These are phyloP conservation scores for Terfezia boudieri DNA, from an alignment of 495 filamentous ascomycete genomes.

Conservation along the genomic window DNA sequence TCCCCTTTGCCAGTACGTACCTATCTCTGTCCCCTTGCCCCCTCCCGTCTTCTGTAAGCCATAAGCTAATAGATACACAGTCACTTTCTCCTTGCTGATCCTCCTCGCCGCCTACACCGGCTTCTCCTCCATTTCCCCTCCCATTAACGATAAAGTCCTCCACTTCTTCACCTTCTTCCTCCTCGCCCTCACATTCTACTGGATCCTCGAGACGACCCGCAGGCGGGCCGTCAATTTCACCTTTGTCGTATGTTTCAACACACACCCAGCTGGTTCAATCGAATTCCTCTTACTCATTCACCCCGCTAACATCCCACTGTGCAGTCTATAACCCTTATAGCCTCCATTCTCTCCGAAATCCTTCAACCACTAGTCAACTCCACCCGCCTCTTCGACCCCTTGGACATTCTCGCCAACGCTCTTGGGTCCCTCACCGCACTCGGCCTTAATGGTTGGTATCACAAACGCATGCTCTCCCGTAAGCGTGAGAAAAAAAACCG, in stretches of 20 bases:
- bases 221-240: slow-evolving; percentile 67
- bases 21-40: background rate
- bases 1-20: slow-evolving; percentile 46
- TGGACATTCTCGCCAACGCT: slow-evolving; percentile 72
- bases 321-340: background rate
- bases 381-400: slow-evolving; percentile 58
- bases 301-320: background rate
- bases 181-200: slow-evolving; percentile 79
- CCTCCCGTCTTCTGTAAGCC: background rate
- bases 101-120: slow-evolving; percentile 58
- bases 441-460: slow-evolving; percentile 66
- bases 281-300: too few species aligned
- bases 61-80: slow-evolving; percentile 21
- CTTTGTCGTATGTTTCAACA: slow-evolving; percentile 29
- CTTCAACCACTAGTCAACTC: slow-evolving; percentile 65
- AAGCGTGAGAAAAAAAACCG: slow-evolving; percentile 44
- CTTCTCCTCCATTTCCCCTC: slow-evolving; percentile 37
- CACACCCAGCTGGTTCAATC: background rate
- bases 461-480: slow-evolving; percentile 83
- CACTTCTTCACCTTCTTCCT: slow-evolving; percentile 79
- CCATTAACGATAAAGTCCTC: slow-evolving; percentile 69
- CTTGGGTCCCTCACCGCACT: slow-evolving; percentile 51
- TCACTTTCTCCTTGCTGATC: slow-evolving; percentile 54
- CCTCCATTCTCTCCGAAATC: slow-evolving; percentile 46
- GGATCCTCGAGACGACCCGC: slow-evolving; percentile 78